Evolutionary conservation across 2,329 filamentous ascomycete species (phyloP), one percentile per base, ranked within the genome.

Genomic region (Fusarium subtropicale): DNA sequence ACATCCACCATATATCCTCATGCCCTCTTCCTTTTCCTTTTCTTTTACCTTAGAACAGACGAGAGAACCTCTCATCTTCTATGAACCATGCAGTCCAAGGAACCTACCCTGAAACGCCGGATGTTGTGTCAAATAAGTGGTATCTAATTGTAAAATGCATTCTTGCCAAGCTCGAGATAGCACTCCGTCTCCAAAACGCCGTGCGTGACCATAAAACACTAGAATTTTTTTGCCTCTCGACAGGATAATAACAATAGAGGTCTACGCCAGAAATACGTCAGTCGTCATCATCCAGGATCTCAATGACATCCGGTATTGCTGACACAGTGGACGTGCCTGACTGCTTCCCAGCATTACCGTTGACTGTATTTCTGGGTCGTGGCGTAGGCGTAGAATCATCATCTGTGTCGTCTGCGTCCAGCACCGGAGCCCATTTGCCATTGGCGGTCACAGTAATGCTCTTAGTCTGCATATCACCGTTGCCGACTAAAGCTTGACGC

Each of bases 401-500:
- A 9, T 76, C 71, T 4, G 68, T 64, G 28, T 76, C 76, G n/a
- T 75, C 75, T 4, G 72, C 58, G 58, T 79, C 79, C 22, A 68
- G 56, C 18, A 80, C 71, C 7, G 76, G 62, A 45, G 46, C 69
- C 81, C 81, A 82, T 11, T 55, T 64, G 8, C 80, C 81, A 42
- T 80, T 68, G 2, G 69, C 66, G 12, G 53, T 50, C 7, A 79
- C 72, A 1, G 55, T 68, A 41, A 82, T 77, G 15, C 59, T 73
- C 67, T 73, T 81, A n/a, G 73, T 73, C n/a, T 64, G 55, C 2
- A 39, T 51, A 12, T 71, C 66, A 2, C 73, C 70, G 8, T 57
- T 56, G 13, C 60, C 56, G 7, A 74, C 31, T 10, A 97, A 81
- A 47, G 85, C 77, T 2, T 78, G 73, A 16, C 88, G 85, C 1